A percentile compares a stretch with the other conserved stretches of the same genome.
phyloP scores from a whole-genome alignment of 768 basidiomycete species.

The Leccinum variicolor region DNA sequence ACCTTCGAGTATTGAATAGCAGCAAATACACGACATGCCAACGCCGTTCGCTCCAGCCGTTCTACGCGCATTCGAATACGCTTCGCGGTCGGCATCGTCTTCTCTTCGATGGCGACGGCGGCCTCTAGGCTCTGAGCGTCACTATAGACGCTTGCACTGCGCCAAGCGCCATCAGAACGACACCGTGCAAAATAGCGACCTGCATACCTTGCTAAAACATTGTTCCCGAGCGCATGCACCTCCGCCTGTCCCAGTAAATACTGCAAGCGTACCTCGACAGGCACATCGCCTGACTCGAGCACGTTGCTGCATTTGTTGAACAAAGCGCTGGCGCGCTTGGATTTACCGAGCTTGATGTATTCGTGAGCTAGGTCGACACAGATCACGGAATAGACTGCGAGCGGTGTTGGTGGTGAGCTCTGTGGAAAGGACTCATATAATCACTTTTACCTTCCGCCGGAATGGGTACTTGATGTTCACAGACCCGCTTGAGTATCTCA shows the following conservation, averaged over 20 bases:
- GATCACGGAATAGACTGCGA: conserved; percentile 54
- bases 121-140: conserved; percentile 54
- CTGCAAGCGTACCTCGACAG: conserved; percentile 49
- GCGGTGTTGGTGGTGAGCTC: not conserved
- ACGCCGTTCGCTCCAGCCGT: conserved; percentile 63
- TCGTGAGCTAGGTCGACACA: conserved; percentile 77
- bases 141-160: conserved; percentile 51
- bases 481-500: conserved; percentile 58
- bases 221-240: conserved; percentile 56
- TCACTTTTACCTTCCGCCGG: conserved; percentile 45
- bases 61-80: conserved; percentile 59
- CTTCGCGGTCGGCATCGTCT: conserved; percentile 46
- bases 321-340: conserved; percentile 59
- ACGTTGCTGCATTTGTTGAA: conserved; percentile 55
- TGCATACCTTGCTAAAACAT: conserved; percentile 55
- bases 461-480: conserved; percentile 43
- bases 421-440: not conserved
- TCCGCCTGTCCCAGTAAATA: conserved; percentile 68
- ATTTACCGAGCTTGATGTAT: conserved; percentile 75
- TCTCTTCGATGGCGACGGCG: conserved; percentile 41
- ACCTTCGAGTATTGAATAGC: conserved; percentile 69
- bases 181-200: not conserved
- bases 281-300: conserved; percentile 42
- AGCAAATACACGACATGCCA: conserved; percentile 68
- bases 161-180: not conserved